These are phyloP conservation scores for Talaromyces atroroseus DNA, from an alignment of 2,329 filamentous ascomycete genomes.

Conservation along the genomic window DNA sequence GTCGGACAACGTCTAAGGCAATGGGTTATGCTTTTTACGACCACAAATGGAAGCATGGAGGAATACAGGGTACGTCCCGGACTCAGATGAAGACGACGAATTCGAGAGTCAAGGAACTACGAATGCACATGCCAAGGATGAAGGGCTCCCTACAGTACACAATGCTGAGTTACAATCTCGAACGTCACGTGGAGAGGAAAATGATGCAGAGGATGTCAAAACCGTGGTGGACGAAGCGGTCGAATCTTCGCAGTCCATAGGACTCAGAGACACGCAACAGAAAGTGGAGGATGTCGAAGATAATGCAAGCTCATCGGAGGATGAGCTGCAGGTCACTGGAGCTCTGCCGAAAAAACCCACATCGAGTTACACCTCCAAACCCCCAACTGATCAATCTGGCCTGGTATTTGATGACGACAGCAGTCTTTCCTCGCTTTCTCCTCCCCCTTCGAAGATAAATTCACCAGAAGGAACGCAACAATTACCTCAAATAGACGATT, in stretches of 20 bases:
- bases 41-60: conserved; percentile 46
- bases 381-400: conserved; percentile 10
- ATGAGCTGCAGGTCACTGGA: conserved; percentile 30
- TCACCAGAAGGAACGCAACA: conserved; percentile 13
- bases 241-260: background rate
- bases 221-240: background rate
- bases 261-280: background rate
- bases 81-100: conserved; percentile 45
- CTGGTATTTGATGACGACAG: conserved; percentile 13
- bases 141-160: background rate
- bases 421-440: conserved; percentile 33
- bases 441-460: conserved; percentile 24
- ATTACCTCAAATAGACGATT: conserved; percentile 14
- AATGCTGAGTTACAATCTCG: background rate
- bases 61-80: conserved; percentile 47
- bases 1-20: conserved; percentile 21
- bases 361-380: conserved; percentile 8
- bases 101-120: conserved; percentile 30
- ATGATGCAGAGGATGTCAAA: background rate
- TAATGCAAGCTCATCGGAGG: conserved; percentile 28
- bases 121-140: conserved; percentile 2
- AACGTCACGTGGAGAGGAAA: background rate
- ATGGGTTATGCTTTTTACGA: conserved; percentile 31
- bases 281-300: background rate
- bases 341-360: conserved; percentile 17